phyloP scores from a whole-genome alignment of 768 basidiomycete genomes.

The Lentinula boryana region DNA sequence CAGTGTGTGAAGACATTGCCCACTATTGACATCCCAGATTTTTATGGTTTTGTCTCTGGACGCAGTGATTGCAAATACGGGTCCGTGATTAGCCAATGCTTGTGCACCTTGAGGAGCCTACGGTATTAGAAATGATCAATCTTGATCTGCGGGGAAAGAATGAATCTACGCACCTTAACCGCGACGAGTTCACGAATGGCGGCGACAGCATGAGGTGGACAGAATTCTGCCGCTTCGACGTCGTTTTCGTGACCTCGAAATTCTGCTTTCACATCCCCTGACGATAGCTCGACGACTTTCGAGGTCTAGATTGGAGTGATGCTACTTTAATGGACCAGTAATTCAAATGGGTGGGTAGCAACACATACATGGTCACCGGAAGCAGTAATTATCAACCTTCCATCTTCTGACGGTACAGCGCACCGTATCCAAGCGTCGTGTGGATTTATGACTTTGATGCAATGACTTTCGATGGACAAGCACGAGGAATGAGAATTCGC shows the following conservation, averaged over 20 bases:
- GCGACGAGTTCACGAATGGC: conserved; percentile 59
- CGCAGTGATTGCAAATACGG: conserved; percentile 54
- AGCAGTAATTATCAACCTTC: conserved; percentile 50
- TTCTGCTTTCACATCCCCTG: conserved; percentile 59
- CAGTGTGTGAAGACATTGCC: conserved; percentile 57
- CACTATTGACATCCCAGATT: conserved; percentile 64
- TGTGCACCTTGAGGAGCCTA: conserved; percentile 14
- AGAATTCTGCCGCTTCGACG: conserved; percentile 63
- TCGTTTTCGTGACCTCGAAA: conserved; percentile 70
- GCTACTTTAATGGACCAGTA: not conserved
- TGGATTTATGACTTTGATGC: conserved; percentile 54
- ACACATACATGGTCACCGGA: conserved; percentile 61
- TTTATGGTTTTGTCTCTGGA: conserved; percentile 72
- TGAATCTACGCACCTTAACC: conserved; percentile 31
- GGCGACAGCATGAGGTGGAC: conserved; percentile 49
- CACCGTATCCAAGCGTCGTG: conserved; percentile 66
- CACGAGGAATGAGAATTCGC: not conserved
- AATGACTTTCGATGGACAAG: conserved; percentile 38
- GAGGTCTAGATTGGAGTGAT: conserved; percentile 43
- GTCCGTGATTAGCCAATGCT: conserved; percentile 20
- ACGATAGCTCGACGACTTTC: conserved; percentile 50
- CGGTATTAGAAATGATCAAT: conserved; percentile 3
- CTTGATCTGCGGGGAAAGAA: conserved; percentile 1
- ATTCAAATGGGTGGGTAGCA: not conserved
- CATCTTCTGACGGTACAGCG: conserved; percentile 44